phyloP scores from a whole-genome alignment of 208 protist species.

The Leptomonas seymouri region DNA sequence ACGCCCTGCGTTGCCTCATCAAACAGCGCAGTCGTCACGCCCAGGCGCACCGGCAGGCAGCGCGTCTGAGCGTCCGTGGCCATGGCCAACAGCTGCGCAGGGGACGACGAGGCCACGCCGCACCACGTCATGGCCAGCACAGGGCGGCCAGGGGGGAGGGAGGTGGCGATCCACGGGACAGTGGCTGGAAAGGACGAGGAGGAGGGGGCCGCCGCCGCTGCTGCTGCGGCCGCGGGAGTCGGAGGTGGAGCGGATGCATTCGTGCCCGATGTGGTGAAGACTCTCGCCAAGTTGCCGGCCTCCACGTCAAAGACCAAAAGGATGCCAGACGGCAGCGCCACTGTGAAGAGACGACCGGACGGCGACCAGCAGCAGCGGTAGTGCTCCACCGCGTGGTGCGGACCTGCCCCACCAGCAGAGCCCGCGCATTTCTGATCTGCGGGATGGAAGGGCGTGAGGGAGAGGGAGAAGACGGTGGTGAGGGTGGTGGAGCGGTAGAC shows the following conservation, averaged over 20 bases:
- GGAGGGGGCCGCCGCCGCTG: neutral
- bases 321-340: constrained; percentile 52
- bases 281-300: constrained; percentile 58
- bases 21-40: constrained; percentile 24
- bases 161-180: constrained; percentile 18
- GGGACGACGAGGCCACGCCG: constrained; percentile 17
- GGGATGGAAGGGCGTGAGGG: constrained; percentile 31
- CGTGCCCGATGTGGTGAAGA: constrained; percentile 24
- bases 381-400: neutral
- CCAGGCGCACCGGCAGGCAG: constrained; percentile 37
- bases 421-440: neutral
- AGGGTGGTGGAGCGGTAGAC: constrained; percentile 85
- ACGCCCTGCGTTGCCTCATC: constrained; percentile 22
- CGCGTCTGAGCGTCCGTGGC: constrained; percentile 14
- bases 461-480: constrained; percentile 60
- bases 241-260: neutral
- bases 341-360: constrained; percentile 65
- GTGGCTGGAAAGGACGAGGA: neutral
- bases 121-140: constrained; percentile 36
- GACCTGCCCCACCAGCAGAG: neutral
- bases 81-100: constrained; percentile 13
- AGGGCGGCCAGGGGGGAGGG: constrained; percentile 21
- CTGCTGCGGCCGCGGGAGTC: neutral
- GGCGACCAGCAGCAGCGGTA: constrained; percentile 64
- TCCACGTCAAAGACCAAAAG: constrained; percentile 77